A percentile compares a stretch with the other conserved stretches of the same genome.
Conservation (phyloP, 306 rosid species). For the Castanea sativa region DNA sequence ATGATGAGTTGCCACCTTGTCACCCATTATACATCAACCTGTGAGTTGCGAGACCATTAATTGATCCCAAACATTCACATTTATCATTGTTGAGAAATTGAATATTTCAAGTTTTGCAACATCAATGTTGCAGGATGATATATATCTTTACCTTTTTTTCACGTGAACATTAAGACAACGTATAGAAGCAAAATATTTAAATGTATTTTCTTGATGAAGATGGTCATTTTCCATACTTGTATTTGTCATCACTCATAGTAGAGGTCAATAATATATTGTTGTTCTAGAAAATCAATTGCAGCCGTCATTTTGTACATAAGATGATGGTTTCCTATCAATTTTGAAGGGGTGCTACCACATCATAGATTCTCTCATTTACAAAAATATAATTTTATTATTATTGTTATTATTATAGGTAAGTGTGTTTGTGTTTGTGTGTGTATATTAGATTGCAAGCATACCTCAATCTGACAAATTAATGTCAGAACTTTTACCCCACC, state of each 20-base stretch:
- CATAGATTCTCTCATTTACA: neutral
- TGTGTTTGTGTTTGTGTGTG: too few relatives aligned
- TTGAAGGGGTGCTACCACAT: neutral
- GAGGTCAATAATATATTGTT: neutral
- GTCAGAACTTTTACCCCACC: neutral
- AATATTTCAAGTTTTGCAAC: neutral
- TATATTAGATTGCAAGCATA: slow-evolving; percentile 2
- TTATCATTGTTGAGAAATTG: neutral
- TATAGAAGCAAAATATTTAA: neutral
- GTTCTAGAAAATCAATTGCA: neutral
- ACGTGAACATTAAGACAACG: neutral
- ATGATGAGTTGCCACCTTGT: neutral
- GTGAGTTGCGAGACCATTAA: neutral
- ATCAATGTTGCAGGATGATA: neutral
- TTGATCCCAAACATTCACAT: neutral
- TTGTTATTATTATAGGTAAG: too few relatives aligned
- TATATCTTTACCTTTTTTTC: neutral
- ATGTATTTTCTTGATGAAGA: neutral
- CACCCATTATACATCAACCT: neutral
- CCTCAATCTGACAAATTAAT: neutral
- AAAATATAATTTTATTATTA: neutral
- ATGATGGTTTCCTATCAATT: neutral
- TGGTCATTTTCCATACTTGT: neutral
- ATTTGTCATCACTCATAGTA: neutral
- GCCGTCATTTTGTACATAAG: neutral